Conservation (phyloP, 495 filamentous ascomycete species). For the Penicillium riverlandense region DNA sequence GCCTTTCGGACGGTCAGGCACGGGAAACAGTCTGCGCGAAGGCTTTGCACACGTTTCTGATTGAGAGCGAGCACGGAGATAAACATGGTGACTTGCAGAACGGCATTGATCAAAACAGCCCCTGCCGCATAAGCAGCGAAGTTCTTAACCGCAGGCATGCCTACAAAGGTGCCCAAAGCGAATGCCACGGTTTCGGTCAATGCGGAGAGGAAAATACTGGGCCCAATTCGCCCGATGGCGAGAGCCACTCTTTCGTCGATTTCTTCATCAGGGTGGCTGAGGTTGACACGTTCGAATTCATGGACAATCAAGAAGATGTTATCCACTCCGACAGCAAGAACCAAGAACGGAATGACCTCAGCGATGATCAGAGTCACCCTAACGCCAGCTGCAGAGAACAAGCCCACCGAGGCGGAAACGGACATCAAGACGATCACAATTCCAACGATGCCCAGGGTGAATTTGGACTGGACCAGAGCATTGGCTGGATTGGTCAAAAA, state of each 20-base stretch:
- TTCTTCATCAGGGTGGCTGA: constrained; percentile 76
- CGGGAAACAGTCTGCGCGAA: constrained; percentile 89
- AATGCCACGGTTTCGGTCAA: constrained; percentile 91
- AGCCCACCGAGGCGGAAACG: constrained; percentile 85
- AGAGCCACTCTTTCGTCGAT: constrained; percentile 79
- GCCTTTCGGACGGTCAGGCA: constrained; percentile 70
- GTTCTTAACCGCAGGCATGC: constrained; percentile 95
- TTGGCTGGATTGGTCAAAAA: constrained; percentile 73
- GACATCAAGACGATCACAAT: constrained; percentile 97
- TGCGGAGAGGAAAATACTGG: constrained; percentile 92
- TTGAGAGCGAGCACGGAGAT: constrained; percentile 86
- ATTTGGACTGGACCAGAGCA: constrained; percentile 88
- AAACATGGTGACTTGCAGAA: constrained; percentile 95
- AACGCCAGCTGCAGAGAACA: constrained; percentile 83
- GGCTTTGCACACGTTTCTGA: constrained; percentile 75
- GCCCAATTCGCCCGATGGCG: constrained; percentile 88
- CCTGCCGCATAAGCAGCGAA: constrained; percentile 96
- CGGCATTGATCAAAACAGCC: constrained; percentile 91
- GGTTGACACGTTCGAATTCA: constrained; percentile 91
- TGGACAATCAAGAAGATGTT: constrained; percentile 99
- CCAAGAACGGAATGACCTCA: constrained; percentile 96
- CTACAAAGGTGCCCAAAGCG: constrained; percentile 82
- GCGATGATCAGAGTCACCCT: constrained; percentile 97
- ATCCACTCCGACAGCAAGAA: constrained; percentile 92
- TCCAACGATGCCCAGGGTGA: constrained; percentile 83